Evolutionary conservation across 2,329 filamentous ascomycete genomes (phyloP).

Genomic region (Arthrinium puccinioides): DNA sequence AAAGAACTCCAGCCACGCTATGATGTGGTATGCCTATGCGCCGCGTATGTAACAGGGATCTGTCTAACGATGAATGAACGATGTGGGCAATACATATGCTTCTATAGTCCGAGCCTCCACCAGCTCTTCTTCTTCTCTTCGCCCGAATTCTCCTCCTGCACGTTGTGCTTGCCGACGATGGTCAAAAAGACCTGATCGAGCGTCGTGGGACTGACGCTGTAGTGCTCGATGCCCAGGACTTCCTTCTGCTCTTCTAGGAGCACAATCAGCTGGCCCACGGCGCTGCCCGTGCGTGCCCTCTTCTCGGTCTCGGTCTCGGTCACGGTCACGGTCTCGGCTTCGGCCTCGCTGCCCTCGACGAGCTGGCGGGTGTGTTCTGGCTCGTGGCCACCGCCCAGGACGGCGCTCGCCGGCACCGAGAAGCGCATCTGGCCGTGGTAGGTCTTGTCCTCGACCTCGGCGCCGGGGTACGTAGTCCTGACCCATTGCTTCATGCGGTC

Average conservation of each 20-base stretch:
- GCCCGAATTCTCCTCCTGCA: conserved; percentile 63
- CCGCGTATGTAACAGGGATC: no score
- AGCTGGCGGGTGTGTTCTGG: conserved; percentile 6
- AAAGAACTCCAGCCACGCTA: no score
- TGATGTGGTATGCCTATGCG: no score
- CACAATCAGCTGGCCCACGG: conserved; percentile 64
- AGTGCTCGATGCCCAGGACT: conserved; percentile 70
- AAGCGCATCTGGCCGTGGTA: conserved; percentile 89
- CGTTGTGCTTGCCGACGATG: conserved; percentile 74
- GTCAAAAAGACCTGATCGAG: conserved; percentile 85
- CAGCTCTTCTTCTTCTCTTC: neutral
- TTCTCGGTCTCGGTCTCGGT: conserved; percentile 7
- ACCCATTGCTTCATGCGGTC: conserved; percentile 61
- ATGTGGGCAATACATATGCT: no score
- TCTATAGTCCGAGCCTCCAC: neutral
- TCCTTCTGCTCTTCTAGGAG: conserved; percentile 65
- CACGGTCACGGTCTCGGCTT: no score
- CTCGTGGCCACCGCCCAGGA: conserved; percentile 15
- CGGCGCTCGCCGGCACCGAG: conserved; percentile 52
- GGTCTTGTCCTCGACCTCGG: conserved; percentile 62
- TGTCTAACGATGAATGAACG: no score
- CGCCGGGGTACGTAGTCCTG: conserved; percentile 48
- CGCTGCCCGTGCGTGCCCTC: conserved; percentile 22
- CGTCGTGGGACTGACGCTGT: conserved; percentile 79
- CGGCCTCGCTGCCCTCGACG: neutral